Evolutionary conservation across 2,329 filamentous ascomycete genomes (phyloP), one percentile per base, ranked within the genome.

Genomic region (Clathrospora elynae): DNA sequence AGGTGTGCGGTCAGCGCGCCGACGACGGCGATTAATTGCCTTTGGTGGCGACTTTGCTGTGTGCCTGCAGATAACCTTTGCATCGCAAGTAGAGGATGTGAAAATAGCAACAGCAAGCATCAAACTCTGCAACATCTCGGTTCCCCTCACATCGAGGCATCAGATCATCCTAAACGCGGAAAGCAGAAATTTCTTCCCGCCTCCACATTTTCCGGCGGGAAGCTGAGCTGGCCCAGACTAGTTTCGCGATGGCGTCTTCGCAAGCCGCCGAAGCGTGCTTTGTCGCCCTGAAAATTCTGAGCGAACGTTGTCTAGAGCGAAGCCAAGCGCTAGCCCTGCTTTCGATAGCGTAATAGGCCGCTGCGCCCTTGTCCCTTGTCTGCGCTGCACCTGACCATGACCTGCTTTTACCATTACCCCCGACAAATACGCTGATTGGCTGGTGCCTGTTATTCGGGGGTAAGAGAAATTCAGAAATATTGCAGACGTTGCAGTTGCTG

Each of bases 391-490:
- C 43, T 46, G 43, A 46, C 43, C 43, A 29, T 37, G 43, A 46
- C 36, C 42, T 42, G 43, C 43, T 42, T 46, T 37, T 42, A 37
- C 43, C 43, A 46, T 46, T 46, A 46, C 43, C 43, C 43, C 43
- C 43, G 36, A 37, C 33, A 46, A 46, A 46, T 19, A 23, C 33
- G 37, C 25, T 46, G 38, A 46, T 46, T 61, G 53, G 53, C 26
- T 34, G 18, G 23, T 22, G 8, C 11, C 17, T 35, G 48, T 57
- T 66, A 64, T 47, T 52, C 54, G 57, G 52, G 52, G 54, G 53
- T 57, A 55, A 57, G 51, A 55, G 55, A 55, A 59, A 59, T 38
- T 46, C 32, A 28, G 38, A 46, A 46, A 46, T 36, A n/a, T 46
- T 46, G 38, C 38, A 23, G 42, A 31, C 42, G 33, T 30, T 45